These are phyloP conservation scores for Onygena corvina DNA, from an alignment of 2,329 filamentous ascomycete species.

Conservation along the genomic window DNA sequence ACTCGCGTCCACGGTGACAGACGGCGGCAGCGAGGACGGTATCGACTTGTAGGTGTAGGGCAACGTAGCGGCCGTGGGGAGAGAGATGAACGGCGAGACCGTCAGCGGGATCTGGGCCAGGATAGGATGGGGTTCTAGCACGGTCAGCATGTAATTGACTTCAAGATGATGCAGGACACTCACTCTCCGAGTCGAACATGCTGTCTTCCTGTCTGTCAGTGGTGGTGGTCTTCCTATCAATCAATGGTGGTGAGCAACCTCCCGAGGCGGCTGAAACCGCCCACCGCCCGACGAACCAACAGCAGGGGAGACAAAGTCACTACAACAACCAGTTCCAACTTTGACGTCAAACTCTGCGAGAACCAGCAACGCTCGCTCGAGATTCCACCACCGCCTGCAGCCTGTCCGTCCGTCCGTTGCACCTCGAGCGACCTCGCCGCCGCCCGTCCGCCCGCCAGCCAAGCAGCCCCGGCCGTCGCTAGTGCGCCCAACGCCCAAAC, in stretches of 20 bases:
- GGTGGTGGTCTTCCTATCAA: neutral
- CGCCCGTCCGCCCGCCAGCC: neutral
- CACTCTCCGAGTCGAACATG: slow-evolving; percentile 38
- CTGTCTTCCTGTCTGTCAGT: neutral
- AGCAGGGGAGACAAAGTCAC: neutral
- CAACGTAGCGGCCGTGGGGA: slow-evolving; percentile 79
- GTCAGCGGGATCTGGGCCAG: slow-evolving; percentile 87
- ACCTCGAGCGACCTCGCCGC: neutral
- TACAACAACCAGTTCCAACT: too few relatives aligned
- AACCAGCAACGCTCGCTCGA: neutral
- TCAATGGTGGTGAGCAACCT: neutral
- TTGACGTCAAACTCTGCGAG: too few relatives aligned
- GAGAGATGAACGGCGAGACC: slow-evolving; percentile 84
- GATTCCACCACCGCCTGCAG: neutral
- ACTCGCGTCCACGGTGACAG: slow-evolving; percentile 45
- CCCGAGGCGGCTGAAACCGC: neutral
- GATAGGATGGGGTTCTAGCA: slow-evolving; percentile 65
- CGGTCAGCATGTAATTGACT: slow-evolving; percentile 5
- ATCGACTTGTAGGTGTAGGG: slow-evolving; percentile 92
- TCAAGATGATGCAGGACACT: slow-evolving; percentile 15
- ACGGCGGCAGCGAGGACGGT: slow-evolving; percentile 71
- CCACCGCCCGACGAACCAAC: neutral
- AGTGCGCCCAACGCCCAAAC: neutral
- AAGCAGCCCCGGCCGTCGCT: neutral
- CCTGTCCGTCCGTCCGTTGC: neutral